A percentile compares a stretch with the other conserved stretches of the same genome.
Conservation (phyloP, 2,329 filamentous ascomycete species). For the Cladosporium sp. region DNA sequence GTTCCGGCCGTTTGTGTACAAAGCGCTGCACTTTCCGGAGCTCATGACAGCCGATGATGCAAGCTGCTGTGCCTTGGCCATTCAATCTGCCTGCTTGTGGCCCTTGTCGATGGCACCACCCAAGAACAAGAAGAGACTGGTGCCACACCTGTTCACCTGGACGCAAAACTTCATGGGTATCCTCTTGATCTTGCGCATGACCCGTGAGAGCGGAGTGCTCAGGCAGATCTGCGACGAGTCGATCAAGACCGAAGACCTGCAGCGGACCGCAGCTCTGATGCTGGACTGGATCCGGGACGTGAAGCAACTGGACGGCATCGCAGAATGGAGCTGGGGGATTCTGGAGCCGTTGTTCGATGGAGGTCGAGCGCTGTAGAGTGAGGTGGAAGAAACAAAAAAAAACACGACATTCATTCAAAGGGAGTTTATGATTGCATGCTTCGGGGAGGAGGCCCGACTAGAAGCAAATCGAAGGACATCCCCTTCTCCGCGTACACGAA, state of each 20-base stretch:
- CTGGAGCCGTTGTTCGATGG: conserved; percentile 47
- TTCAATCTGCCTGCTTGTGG: conserved; percentile 62
- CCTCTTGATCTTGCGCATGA: conserved; percentile 59
- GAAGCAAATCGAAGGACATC: not conserved
- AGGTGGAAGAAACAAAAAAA: not conserved
- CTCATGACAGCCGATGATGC: conserved; percentile 57
- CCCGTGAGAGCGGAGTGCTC: conserved; percentile 55
- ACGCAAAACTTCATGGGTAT: conserved; percentile 64
- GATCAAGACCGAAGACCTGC: conserved; percentile 51
- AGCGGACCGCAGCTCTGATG: conserved; percentile 56
- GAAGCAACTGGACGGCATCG: conserved; percentile 56
- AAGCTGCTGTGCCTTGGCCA: conserved; percentile 58
- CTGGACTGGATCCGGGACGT: conserved; percentile 63
- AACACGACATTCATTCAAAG: not conserved
- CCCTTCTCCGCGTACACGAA: conserved; percentile 18
- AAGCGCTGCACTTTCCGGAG: conserved; percentile 60
- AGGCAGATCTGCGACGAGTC: conserved; percentile 52
- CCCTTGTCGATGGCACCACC: conserved; percentile 61
- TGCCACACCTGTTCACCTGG: conserved; percentile 64
- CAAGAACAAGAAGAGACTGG: conserved; percentile 59
- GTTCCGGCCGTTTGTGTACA: conserved; percentile 61
- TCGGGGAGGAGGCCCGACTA: not conserved
- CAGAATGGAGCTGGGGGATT: conserved; percentile 59
- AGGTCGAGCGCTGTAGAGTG: not conserved
- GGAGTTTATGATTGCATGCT: not conserved